These are phyloP conservation scores for Trypethelium eluteriae DNA, from an alignment of 495 filamentous ascomycete genomes.

Conservation along the genomic window DNA sequence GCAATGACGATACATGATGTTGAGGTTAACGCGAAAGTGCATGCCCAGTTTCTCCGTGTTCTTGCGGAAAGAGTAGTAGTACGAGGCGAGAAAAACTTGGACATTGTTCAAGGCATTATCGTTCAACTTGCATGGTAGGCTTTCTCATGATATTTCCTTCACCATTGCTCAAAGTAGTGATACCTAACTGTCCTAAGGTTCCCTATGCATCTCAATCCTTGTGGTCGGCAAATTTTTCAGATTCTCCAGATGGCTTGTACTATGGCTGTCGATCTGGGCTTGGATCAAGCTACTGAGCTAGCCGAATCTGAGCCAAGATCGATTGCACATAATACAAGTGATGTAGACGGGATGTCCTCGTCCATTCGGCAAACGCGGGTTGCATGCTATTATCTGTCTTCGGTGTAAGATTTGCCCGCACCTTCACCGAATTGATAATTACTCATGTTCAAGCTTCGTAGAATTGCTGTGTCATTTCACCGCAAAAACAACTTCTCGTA, in stretches of 20 bases:
- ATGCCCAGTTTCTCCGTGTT: background rate
- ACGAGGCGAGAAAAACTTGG: background rate
- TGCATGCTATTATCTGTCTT: background rate
- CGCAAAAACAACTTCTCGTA: conserved; percentile 1
- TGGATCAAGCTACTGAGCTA: background rate
- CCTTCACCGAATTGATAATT: background rate
- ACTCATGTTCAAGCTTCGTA: background rate
- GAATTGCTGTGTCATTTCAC: background rate
- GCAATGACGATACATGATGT: background rate
- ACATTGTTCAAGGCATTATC: background rate
- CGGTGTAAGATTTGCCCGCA: background rate
- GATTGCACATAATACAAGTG: background rate
- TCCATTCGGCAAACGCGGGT: background rate
- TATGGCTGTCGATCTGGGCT: background rate
- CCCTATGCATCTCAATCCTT: background rate
- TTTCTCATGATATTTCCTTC: background rate
- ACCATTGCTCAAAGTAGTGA: background rate
- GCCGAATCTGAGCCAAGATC: background rate
- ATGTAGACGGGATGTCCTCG: background rate
- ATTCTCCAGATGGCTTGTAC: background rate
- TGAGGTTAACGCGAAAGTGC: background rate
- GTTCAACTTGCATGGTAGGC: background rate
- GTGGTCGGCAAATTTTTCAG: background rate
- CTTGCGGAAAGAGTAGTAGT: background rate
- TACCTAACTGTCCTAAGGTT: background rate